Percentiles rank a stretch among this genome's conserved stretches.
These are phyloP conservation scores for Trichosporon sp. DNA, from an alignment of 1,284 basidiomycete genomes.

Conservation along the genomic window DNA sequence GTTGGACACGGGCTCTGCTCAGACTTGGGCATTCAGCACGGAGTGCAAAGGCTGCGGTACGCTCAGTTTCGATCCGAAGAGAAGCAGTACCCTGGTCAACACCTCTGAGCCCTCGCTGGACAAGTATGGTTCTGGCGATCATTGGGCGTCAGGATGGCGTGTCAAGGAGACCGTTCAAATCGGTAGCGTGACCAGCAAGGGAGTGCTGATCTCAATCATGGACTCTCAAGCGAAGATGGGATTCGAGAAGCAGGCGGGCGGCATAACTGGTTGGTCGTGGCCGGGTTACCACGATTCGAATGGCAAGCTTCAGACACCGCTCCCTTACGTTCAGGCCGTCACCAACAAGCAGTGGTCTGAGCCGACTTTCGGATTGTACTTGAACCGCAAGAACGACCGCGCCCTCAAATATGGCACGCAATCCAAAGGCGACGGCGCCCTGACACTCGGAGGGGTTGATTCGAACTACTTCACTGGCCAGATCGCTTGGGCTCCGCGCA, in stretches of 20 bases:
- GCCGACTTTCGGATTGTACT: constrained; percentile 68
- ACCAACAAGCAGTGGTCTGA: constrained; percentile 53
- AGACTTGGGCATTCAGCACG: neutral
- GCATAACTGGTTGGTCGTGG: neutral
- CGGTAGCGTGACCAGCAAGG: neutral
- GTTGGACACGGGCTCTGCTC: neutral
- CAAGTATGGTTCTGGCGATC: neutral
- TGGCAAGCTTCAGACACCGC: neutral
- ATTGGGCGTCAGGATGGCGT: neutral
- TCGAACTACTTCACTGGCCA: neutral
- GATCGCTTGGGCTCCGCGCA: neutral
- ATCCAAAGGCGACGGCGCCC: neutral
- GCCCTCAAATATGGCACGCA: neutral
- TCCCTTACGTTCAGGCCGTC: neutral
- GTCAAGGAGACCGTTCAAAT: neutral
- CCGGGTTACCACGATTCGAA: neutral
- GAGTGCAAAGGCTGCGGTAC: neutral
- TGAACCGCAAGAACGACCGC: constrained; percentile 53
- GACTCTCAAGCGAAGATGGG: neutral
- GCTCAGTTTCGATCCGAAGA: neutral
- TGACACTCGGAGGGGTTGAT: neutral
- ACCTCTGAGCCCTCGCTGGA: neutral
- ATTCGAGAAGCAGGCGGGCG: neutral
- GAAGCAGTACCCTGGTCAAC: neutral
- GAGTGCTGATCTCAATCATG: neutral